Percentiles rank a stretch among this genome's conserved stretches.
Conservation (phyloP, 495 filamentous ascomycete genomes). For the Glonium stellatum region DNA sequence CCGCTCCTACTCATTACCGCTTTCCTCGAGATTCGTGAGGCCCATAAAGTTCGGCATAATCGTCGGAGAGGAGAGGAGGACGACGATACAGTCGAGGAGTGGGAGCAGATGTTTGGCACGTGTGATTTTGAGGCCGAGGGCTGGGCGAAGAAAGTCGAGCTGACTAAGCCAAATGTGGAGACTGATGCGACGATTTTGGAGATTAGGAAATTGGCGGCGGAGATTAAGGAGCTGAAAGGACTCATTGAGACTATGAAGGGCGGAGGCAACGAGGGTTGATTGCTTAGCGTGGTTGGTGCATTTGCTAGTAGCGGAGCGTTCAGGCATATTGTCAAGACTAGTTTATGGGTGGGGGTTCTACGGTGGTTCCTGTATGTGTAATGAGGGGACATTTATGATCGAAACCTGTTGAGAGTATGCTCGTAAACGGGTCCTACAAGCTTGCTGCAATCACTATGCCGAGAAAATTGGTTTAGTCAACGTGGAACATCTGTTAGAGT, state of each 20-base stretch:
- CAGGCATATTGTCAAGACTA: too few species aligned
- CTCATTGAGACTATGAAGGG: slow-evolving; percentile 44
- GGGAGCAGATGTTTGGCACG: slow-evolving; percentile 71
- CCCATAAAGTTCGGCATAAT: slow-evolving; percentile 61
- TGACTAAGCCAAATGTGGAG: slow-evolving; percentile 70
- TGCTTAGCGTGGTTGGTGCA: too few species aligned
- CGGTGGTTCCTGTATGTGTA: too few species aligned
- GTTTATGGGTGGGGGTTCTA: too few species aligned
- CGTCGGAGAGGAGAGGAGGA: slow-evolving; percentile 77
- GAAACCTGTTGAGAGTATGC: too few species aligned
- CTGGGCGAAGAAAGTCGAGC: slow-evolving; percentile 69
- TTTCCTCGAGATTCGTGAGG: slow-evolving; percentile 63
- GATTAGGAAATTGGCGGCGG: slow-evolving; percentile 57
- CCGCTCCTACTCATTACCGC: slow-evolving; percentile 78
- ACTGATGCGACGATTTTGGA: slow-evolving; percentile 62
- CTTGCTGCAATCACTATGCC: too few species aligned
- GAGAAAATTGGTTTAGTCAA: too few species aligned
- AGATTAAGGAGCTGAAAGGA: slow-evolving; percentile 62
- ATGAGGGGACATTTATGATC: too few species aligned
- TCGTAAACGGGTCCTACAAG: too few species aligned
- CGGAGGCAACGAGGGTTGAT: neutral
- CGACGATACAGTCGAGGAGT: slow-evolving; percentile 82
- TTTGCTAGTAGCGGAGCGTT: too few species aligned
- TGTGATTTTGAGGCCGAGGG: slow-evolving; percentile 72
- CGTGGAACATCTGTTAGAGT: too few species aligned